A percentile compares a stretch with the other conserved stretches of the same genome.
These are phyloP conservation scores for Plasmodium chabaudi DNA, from an alignment of 169 alveolate species.

Conservation along the genomic window DNA sequence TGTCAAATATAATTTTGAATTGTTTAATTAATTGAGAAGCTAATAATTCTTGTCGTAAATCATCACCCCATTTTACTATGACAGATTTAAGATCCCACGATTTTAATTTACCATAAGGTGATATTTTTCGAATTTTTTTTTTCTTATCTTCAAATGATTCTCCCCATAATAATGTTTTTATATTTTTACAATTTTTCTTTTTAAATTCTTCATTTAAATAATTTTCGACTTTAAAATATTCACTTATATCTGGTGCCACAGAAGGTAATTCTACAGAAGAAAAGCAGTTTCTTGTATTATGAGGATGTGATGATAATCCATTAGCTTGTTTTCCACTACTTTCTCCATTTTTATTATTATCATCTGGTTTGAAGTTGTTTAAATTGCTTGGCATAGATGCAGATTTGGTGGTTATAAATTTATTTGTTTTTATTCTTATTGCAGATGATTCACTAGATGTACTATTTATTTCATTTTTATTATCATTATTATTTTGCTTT, in stretches of 20 bases:
- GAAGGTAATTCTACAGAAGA: conserved; percentile 10
- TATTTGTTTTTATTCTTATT: not conserved
- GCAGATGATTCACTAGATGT: conserved; percentile 6
- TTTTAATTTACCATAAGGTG: conserved; percentile 89
- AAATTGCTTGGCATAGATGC: conserved; percentile 53
- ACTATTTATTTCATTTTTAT: not conserved
- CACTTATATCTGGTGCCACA: conserved; percentile 8
- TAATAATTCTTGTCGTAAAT: conserved; percentile 95
- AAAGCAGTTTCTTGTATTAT: not conserved
- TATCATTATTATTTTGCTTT: not conserved
- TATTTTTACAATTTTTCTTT: conserved; percentile 75
- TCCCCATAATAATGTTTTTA: conserved; percentile 80
- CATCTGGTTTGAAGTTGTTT: conserved; percentile 25
- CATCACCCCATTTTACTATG: conserved; percentile 97
- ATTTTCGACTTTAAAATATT: conserved; percentile 63
- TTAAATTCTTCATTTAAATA: conserved; percentile 65
- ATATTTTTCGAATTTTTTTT: conserved; percentile 82
- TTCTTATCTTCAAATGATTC: conserved; percentile 87
- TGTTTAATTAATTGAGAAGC: conserved; percentile 95
- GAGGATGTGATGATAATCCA: not conserved
- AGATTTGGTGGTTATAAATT: conserved; percentile 2
- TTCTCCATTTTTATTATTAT: not conserved
- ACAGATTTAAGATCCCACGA: conserved; percentile 91
- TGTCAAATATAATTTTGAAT: conserved; percentile 90
- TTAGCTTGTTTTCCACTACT: not conserved